Conservation (phyloP, 2,329 filamentous ascomycete species). For the Cordyceps fumosorosea region DNA sequence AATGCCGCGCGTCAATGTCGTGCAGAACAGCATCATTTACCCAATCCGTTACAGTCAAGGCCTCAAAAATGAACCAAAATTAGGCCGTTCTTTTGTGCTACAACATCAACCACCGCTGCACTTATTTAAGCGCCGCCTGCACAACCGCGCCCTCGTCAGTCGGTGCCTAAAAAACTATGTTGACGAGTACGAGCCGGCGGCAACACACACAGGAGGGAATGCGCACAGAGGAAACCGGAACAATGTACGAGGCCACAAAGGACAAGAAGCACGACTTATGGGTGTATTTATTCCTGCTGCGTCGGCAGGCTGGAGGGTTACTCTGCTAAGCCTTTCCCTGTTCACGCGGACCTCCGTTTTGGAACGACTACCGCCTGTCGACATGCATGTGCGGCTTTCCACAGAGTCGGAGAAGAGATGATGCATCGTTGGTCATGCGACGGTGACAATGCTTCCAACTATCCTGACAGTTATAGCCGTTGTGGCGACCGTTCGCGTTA, state of each 20-base stretch:
- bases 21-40: too few relatives aligned
- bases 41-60: too few relatives aligned
- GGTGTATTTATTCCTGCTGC: not conserved
- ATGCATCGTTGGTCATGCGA: slow-evolving; percentile 1
- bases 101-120: too few relatives aligned
- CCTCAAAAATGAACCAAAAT: too few relatives aligned
- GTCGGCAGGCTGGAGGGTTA: not conserved
- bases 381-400: slow-evolving; percentile 13
- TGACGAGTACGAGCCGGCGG: not conserved
- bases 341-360: not conserved
- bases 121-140: too few relatives aligned
- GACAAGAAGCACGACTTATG: not conserved
- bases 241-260: not conserved
- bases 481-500: slow-evolving; percentile 38
- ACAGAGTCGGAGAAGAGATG: not conserved
- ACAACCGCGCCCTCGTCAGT: slow-evolving; percentile 25
- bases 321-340: not conserved
- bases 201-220: not conserved
- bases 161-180: not conserved
- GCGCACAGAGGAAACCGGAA: not conserved
- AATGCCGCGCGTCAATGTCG: too few relatives aligned
- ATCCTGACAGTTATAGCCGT: slow-evolving; percentile 21
- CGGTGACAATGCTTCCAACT: not conserved
- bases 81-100: too few relatives aligned
- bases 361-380: not conserved